A percentile compares a stretch with the other conserved stretches of the same genome.
Conservation (phyloP, 2,329 filamentous ascomycete species). For the Aspergillus sp. region DNA sequence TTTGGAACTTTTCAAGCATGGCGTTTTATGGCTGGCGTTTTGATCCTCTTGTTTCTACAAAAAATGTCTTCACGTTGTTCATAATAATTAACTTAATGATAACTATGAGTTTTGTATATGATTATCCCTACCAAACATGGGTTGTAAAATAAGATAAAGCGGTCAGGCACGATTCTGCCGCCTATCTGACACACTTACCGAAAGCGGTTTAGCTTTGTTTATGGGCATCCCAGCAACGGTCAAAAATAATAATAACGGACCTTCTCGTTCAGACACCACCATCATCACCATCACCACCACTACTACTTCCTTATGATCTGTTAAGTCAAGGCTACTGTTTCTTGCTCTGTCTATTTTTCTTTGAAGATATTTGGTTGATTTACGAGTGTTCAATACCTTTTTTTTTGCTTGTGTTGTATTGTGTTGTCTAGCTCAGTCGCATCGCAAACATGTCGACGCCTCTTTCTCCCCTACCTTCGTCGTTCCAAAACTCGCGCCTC, state of each 20-base stretch:
- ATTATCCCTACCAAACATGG: no score
- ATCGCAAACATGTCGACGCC: conserved; percentile 29
- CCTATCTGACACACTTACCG: conserved; percentile 4
- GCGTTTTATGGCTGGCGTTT: no score
- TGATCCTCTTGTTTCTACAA: no score
- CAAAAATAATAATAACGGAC: conserved; percentile 10
- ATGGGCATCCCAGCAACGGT: conserved; percentile 19
- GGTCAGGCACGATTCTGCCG: conserved; percentile 4
- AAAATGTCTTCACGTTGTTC: no score
- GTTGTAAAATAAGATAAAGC: conserved; percentile 1
- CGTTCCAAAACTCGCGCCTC: conserved; percentile 34
- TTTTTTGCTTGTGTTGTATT: not conserved
- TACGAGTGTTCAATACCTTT: not conserved
- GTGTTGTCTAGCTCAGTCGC: not conserved
- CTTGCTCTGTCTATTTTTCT: no score
- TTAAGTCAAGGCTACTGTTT: no score
- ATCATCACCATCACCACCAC: not conserved
- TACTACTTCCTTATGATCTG: not conserved
- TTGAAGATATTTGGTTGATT: not conserved
- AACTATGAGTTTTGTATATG: no score
- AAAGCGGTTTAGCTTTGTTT: conserved; percentile 25
- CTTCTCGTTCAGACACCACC: no score
- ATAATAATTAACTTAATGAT: no score
- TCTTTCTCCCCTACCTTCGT: conserved; percentile 34
- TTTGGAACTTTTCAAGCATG: no score